phyloP scores from a whole-genome alignment of 371 early-diverging fungal species.

The Vairimorpha ceranae region DNA sequence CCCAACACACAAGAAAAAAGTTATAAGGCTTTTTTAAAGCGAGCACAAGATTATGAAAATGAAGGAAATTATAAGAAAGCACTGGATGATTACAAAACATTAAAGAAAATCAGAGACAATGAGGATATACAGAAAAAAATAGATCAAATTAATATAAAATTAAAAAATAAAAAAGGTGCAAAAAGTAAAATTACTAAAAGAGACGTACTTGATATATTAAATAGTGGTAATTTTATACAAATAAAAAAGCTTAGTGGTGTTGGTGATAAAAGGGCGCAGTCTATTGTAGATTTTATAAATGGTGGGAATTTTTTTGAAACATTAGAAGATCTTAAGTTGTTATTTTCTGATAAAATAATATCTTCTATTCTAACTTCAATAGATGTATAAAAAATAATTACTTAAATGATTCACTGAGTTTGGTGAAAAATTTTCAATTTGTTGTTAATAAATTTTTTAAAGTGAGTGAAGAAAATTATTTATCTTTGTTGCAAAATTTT shows the following conservation, averaged over 20 bases:
- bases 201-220: conserved; percentile 64
- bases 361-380: conserved; percentile 24
- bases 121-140: conserved; percentile 13
- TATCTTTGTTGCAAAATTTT: no score
- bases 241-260: conserved; percentile 67
- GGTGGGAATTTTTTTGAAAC: conserved; percentile 39
- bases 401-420: no score
- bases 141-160: conserved; percentile 15
- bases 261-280: conserved; percentile 67
- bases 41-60: conserved; percentile 41
- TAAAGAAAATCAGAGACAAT: conserved; percentile 36
- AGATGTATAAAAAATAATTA: neutral
- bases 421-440: no score
- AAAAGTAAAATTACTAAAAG: conserved; percentile 22
- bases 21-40: conserved; percentile 38
- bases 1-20: conserved; percentile 47
- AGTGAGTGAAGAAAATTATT: no score
- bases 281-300: conserved; percentile 64
- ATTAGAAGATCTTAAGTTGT: conserved; percentile 31
- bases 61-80: conserved; percentile 29
- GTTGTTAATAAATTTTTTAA: no score
- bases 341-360: conserved; percentile 50
- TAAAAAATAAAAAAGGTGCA: conserved; percentile 23
- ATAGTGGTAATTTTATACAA: conserved; percentile 64
- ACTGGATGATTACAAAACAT: conserved; percentile 47